Base-by-base conservation (phyloP, 805 yeast species). In the Candida caryicola region DNA sequence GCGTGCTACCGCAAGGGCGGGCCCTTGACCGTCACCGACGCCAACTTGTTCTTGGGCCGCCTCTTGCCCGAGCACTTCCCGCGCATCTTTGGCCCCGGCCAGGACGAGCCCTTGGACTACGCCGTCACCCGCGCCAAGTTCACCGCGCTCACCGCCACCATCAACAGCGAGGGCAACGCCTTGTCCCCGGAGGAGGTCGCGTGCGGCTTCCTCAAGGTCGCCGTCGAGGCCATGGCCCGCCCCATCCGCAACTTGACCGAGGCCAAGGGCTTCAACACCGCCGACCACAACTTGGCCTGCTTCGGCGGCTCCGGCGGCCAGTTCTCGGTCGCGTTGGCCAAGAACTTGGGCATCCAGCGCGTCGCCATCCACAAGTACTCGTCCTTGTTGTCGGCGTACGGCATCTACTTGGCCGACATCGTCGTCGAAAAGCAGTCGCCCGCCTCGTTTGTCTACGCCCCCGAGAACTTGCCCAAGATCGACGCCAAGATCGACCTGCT, bases 221-320 rank as follows among this genome's bases (percentile, higher is more conserved):
- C 96, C 1, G 82, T 85, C 51, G 95, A 85, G 51, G 69, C 89
- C 1, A 88, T 88, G 95, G 85, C 93, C n/a, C 74, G 95, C 44
- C 95, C 96, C 2, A 85, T 88, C 37, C 72, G 96, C 41, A 81
- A 84, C 29, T 64, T 88, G 36, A 87, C 95, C 0, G 96, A 87
- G 55, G 86, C 91, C 2, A 85, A 81, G 53, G 96, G 96, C 4
- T 79, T 80, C 52, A 71, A 76, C 29, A 72, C 80, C 0, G 57
- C 83, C 7, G 66, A 74, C 8, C 95, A 88, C 57, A 65, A 82
- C 41, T 62, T 88, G 42, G 95, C 89, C 1, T 75, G 91, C 2
- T 88, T 88, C 62, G 96, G 96, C 33, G 96, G 96, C 34, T 95
- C 95, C 17, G 96, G 96, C 37, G 96, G 96, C 6, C 96, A 88